Base-by-base conservation (phyloP, 495 filamentous ascomycete genomes). In the Tricharina praecox region DNA sequence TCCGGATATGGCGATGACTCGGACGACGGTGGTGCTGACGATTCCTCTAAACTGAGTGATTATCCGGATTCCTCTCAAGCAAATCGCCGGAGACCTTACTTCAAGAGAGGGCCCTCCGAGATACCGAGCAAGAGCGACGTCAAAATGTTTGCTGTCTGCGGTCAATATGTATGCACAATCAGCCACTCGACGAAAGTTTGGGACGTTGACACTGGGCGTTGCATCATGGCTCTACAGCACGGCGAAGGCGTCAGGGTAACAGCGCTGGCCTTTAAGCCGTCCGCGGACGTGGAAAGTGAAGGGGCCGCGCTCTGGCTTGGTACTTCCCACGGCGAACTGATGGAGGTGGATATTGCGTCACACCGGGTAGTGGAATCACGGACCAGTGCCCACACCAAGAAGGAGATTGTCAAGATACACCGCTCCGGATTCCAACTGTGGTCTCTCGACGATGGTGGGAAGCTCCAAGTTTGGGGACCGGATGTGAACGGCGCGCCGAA, bases 391-490 rank as follows among this genome's bases (percentile, higher is more conserved):
- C 90, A 95, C 50, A 76, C 76, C 1, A 77, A 86, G 25, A 70
- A 79, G 39, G 84, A 93, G 55, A 74, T 97, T 47, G 75, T 87
- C 49, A 86, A 79, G 59, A 94, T 97, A 16, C 75, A 81, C 50
- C 77, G 88, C 41, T 78, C 87, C 63, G 78, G 75, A 50, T 82
- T 85, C 53, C 81, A 93, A 52, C 77, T 97, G 68, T 97, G 90
- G 90, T 85, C 86, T 1, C 55, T 96, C 11, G 92, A 96, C 64
- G 86, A 93, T 48, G 77, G 81, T 52, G 90, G 90, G 10, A 85
- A 80, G 32, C 68, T 97, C 18, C 75, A 84, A 49, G 74, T 96
- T 18, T 97, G 90, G 90, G 72, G 73, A 5, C 78, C 86, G 16
- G 84, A 88, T 61, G 74, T 77, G 36, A 70, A 70, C 9, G 85